Conservation (phyloP, 2,329 filamentous ascomycete genomes). For the Myriosclerotinia scirpicola region DNA sequence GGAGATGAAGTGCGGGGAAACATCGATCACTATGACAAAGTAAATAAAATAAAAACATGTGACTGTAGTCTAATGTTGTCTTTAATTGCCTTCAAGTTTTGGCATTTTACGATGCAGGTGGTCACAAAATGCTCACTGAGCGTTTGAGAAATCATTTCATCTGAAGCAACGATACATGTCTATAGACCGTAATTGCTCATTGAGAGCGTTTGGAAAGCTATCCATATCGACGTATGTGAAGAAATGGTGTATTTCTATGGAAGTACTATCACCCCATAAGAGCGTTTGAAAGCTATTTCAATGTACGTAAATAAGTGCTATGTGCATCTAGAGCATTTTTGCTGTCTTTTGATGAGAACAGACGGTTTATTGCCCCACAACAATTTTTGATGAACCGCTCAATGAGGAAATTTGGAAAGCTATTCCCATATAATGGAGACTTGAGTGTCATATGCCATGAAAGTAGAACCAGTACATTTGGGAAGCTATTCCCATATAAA, state of each 20-base stretch:
- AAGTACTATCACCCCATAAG: neutral
- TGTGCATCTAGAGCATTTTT: neutral
- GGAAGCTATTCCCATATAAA: neutral
- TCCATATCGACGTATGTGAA: neutral
- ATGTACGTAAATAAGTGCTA: neutral
- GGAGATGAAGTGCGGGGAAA: constrained; percentile 13
- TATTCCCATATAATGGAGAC: neutral
- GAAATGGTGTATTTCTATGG: neutral
- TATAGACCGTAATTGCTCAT: neutral
- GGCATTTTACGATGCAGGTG: neutral
- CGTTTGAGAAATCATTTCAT: neutral
- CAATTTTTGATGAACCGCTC: neutral
- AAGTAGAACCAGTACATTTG: neutral
- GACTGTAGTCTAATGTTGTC: neutral
- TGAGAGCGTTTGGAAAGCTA: neutral
- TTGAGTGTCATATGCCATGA: neutral
- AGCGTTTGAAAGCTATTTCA: neutral
- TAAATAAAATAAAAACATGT: neutral
- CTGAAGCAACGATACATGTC: neutral
- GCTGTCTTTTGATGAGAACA: neutral
- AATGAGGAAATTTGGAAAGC: neutral
- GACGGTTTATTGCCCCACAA: neutral
- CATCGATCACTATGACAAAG: neutral
- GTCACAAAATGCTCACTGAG: neutral
- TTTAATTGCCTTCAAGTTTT: neutral